A percentile compares a stretch with the other conserved stretches of the same genome.
These are phyloP conservation scores for Triticum aestivum DNA, from an alignment of 176 grass and related monocot species.

Conservation along the genomic window IWGSC_CS_RefSeq_v2.1 NC_057806.1:558200917-558201416, in stretches of 20 bases:
- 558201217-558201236: neutral
- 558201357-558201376: neutral
- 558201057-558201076: neutral
- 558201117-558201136: neutral
- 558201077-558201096: neutral
- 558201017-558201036: neutral
- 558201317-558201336: neutral
- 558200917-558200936: slow-evolving; percentile 17
- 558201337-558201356: neutral
- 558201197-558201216: neutral
- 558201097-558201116: neutral
- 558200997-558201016: slow-evolving; percentile 18
- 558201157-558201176: neutral
- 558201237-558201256: neutral
- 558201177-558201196: neutral
- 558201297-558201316: neutral
- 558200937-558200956: slow-evolving; percentile 27
- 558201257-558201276: neutral
- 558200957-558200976: slow-evolving; percentile 14
- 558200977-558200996: slow-evolving; percentile 31
- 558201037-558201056: neutral
- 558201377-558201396: neutral
- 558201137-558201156: neutral
- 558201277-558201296: neutral
- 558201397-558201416: neutral